phyloP scores from a whole-genome alignment of 2,329 filamentous ascomycete species.

The Stachybotrys chartarum region DNA sequence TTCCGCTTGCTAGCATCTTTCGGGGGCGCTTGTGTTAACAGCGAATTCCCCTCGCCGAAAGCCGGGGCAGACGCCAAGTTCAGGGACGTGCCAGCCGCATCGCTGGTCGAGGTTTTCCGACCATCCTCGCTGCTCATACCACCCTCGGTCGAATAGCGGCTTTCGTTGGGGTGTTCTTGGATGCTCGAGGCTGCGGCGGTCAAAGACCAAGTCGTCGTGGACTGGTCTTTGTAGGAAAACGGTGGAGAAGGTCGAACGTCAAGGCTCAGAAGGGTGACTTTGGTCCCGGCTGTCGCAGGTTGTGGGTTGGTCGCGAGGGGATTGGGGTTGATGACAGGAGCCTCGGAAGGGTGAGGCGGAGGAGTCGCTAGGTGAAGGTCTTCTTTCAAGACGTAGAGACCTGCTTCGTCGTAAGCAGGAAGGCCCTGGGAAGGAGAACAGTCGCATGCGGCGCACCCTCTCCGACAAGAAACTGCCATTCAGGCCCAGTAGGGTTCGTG shows the following conservation, averaged over 20 bases:
- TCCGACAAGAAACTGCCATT: conserved; percentile 86
- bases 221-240: conserved; percentile 46
- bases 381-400: conserved; percentile 85
- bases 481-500: conserved; percentile 69
- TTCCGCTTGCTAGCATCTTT: conserved; percentile 74
- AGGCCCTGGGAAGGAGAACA: background rate
- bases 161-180: conserved; percentile 55
- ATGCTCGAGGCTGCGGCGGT: conserved; percentile 41
- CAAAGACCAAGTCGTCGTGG: conserved; percentile 41
- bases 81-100: conserved; percentile 32
- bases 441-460: conserved; percentile 59
- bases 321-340: conserved; percentile 79
- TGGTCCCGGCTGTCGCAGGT: conserved; percentile 79
- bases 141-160: conserved; percentile 52
- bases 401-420: conserved; percentile 33
- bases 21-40: conserved; percentile 53
- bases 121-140: conserved; percentile 51
- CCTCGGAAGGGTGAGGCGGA: conserved; percentile 90
- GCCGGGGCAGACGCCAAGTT: conserved; percentile 48
- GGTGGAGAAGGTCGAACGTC: conserved; percentile 52
- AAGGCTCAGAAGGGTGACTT: conserved; percentile 69
- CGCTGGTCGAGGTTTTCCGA: conserved; percentile 45
- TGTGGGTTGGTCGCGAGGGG: conserved; percentile 79
- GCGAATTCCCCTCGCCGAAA: conserved; percentile 81
- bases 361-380: conserved; percentile 89